phyloP scores from a whole-genome alignment of 768 basidiomycete species.

The Kwoniella dendrophila region DNA sequence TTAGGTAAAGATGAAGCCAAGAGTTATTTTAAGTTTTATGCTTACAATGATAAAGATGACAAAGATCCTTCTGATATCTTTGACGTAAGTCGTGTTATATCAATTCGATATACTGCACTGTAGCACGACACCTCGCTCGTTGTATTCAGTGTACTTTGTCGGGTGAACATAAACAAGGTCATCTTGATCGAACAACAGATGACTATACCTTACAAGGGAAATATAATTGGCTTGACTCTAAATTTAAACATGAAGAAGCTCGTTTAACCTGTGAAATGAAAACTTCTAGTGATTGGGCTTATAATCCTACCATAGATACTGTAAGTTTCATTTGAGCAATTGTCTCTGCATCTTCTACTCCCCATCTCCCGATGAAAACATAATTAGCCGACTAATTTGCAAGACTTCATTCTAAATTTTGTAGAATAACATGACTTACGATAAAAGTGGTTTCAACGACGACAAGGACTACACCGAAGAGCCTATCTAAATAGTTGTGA shows the following conservation, averaged over 20 bases:
- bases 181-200: not conserved
- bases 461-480: no score
- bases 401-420: no score
- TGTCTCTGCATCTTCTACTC: no score
- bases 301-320: not conserved
- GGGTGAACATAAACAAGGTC: not conserved
- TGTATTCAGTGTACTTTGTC: not conserved
- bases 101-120: not conserved
- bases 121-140: not conserved
- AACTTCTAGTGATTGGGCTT: not conserved
- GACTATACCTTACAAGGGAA: not conserved
- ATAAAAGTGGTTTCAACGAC: no score
- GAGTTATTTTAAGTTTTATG: conserved; percentile 7
- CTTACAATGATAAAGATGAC: conserved; percentile 3
- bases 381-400: no score
- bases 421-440: no score
- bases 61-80: not conserved
- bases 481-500: no score
- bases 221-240: conserved; percentile 5
- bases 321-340: no score
- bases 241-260: conserved; percentile 9
- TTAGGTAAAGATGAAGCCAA: not conserved
- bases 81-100: not conserved
- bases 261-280: not conserved
- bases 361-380: no score